Conservation (phyloP, 148 eudicot species). For the Rhododendron ferrugineum region DNA sequence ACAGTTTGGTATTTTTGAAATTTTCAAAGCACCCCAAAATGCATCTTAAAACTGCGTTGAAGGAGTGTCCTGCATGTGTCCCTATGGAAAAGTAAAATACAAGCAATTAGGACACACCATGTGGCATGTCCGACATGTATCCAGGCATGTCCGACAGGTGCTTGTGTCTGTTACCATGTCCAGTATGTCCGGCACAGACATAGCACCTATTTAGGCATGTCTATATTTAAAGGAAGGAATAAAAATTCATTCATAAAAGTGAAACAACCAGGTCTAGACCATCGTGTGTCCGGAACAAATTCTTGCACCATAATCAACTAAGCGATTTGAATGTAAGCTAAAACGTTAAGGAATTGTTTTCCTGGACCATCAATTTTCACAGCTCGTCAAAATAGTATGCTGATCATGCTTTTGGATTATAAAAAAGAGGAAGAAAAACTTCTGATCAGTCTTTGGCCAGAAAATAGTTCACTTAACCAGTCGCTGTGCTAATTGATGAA, state of each 20-base stretch:
- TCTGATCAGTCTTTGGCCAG: not conserved
- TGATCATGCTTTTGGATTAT: not conserved
- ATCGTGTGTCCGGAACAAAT: not conserved
- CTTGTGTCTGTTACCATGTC: not conserved
- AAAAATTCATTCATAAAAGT: not conserved
- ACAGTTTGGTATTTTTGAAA: not conserved
- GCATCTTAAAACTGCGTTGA: not conserved
- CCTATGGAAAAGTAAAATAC: not conserved
- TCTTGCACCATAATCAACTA: not conserved
- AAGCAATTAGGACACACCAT: not conserved
- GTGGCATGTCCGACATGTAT: not conserved
- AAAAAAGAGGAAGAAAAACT: not conserved
- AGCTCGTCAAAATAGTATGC: not conserved
- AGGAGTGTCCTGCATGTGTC: not conserved
- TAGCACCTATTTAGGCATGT: not conserved
- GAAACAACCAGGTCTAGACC: not conserved
- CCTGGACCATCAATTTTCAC: not conserved
- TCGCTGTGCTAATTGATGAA: not conserved
- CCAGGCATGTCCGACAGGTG: not conserved
- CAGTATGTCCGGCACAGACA: not conserved
- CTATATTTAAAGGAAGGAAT: not conserved
- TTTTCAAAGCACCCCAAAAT: not conserved
- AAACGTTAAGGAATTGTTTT: not conserved
- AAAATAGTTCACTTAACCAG: not conserved
- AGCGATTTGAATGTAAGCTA: not conserved